These are phyloP conservation scores for Paramecium biaurelia DNA, from an alignment of 73 alveolate genomes.

Conservation along the genomic window DNA sequence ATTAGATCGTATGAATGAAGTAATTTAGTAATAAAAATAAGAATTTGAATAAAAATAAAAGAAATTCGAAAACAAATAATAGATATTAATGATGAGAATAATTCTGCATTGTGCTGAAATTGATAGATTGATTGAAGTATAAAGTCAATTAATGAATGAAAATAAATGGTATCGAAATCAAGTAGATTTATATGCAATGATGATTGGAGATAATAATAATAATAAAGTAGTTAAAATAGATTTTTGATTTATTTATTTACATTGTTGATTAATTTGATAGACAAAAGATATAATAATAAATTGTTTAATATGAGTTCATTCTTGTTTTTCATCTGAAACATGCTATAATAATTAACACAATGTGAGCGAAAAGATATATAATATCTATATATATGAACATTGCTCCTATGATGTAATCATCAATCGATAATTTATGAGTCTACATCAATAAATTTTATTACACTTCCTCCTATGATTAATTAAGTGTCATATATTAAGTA, in stretches of 20 bases:
- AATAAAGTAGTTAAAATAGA: neutral
- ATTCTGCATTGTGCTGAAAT: neutral
- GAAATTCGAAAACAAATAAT: neutral
- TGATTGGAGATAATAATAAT: neutral
- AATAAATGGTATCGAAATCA: neutral
- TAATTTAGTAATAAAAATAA: neutral
- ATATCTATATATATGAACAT: constrained; percentile 67
- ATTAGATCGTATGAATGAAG: constrained; percentile 2
- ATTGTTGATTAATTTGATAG: neutral
- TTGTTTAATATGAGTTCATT: neutral
- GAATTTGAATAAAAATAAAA: neutral
- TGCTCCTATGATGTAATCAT: constrained; percentile 73
- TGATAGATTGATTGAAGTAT: neutral
- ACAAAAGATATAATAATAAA: neutral
- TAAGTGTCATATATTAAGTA: neutral
- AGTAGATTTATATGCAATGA: neutral
- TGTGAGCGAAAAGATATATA: constrained; percentile 54
- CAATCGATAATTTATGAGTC: constrained; percentile 59
- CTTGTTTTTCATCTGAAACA: neutral
- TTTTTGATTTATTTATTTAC: neutral
- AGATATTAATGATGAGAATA: neutral
- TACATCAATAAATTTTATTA: neutral
- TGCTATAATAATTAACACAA: neutral
- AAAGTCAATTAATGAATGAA: neutral
- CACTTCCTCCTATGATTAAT: constrained; percentile 53